These are phyloP conservation scores for Heliamphora exappendiculata DNA, from an alignment of 148 eudicot species.

Conservation along the genomic window DNA sequence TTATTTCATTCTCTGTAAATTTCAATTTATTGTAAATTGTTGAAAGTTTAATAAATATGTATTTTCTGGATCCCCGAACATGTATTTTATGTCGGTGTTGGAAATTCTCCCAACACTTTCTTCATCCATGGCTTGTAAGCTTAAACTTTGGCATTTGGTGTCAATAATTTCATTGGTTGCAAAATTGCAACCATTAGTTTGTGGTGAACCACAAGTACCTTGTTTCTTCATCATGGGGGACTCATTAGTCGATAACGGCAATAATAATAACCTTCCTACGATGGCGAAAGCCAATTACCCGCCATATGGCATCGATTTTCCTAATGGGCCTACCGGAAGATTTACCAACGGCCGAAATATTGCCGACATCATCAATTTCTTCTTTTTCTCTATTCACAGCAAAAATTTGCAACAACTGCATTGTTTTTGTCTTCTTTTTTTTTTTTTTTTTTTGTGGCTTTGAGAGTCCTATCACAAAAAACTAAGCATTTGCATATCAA, in stretches of 20 bases:
- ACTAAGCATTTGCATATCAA: too few relatives aligned
- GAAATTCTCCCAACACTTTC: too few relatives aligned
- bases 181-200: background rate
- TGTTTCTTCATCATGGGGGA: conserved; percentile 39
- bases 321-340: conserved; percentile 25
- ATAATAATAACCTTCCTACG: conserved; percentile 25
- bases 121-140: background rate
- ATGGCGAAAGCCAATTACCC: conserved; percentile 23
- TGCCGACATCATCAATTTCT: conserved; percentile 22
- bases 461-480: too few relatives aligned
- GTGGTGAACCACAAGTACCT: conserved; percentile 23
- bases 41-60: too few relatives aligned
- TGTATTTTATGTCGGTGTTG: too few relatives aligned
- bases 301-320: conserved; percentile 42
- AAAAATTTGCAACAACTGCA: background rate
- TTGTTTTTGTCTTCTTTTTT: background rate
- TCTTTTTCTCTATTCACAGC: background rate
- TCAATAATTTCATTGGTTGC: background rate
- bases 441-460: background rate
- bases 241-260: conserved; percentile 32
- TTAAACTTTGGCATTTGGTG: background rate
- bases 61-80: too few relatives aligned
- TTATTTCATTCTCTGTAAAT: too few relatives aligned
- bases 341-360: conserved; percentile 24
- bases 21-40: too few relatives aligned